Evolutionary conservation across 2,329 filamentous ascomycete genomes (phyloP).

Genomic region (Xylariaceae sp.): DNA sequence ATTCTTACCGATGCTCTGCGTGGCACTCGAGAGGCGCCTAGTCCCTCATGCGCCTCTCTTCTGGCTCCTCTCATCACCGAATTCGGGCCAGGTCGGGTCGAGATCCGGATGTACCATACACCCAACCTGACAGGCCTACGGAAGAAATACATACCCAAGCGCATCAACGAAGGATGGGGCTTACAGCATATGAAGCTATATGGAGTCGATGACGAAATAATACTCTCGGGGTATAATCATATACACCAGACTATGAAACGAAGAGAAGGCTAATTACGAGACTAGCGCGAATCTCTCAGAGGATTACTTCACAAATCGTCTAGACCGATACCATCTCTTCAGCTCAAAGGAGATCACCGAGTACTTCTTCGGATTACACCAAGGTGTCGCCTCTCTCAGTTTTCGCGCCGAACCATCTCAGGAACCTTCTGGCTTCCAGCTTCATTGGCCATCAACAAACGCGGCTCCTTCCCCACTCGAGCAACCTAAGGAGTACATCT

Average conservation of each 20-base stretch:
- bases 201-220: constrained; percentile 90
- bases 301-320: constrained; percentile 94
- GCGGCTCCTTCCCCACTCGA: constrained; percentile 71
- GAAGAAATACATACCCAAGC: constrained; percentile 78
- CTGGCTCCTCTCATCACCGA: constrained; percentile 79
- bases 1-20: constrained; percentile 89
- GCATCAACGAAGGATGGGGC: constrained; percentile 98
- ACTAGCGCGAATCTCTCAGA: constrained; percentile 75
- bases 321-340: constrained; percentile 94
- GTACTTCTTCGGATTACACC: constrained; percentile 77
- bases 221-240: constrained; percentile 76
- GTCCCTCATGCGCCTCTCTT: constrained; percentile 83
- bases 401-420: constrained; percentile 70
- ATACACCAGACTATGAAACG: neutral
- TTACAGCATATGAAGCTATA: constrained; percentile 99
- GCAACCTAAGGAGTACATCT: constrained; percentile 66
- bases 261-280: constrained; percentile 15
- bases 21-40: constrained; percentile 85
- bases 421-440: constrained; percentile 54
- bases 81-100: constrained; percentile 80
- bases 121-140: constrained; percentile 86
- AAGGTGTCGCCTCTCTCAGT: constrained; percentile 74
- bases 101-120: constrained; percentile 97
- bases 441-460: constrained; percentile 75
- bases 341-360: constrained; percentile 74